Conservation (phyloP, 2,329 filamentous ascomycete genomes). For the Sarocladiaceae sp. region DNA sequence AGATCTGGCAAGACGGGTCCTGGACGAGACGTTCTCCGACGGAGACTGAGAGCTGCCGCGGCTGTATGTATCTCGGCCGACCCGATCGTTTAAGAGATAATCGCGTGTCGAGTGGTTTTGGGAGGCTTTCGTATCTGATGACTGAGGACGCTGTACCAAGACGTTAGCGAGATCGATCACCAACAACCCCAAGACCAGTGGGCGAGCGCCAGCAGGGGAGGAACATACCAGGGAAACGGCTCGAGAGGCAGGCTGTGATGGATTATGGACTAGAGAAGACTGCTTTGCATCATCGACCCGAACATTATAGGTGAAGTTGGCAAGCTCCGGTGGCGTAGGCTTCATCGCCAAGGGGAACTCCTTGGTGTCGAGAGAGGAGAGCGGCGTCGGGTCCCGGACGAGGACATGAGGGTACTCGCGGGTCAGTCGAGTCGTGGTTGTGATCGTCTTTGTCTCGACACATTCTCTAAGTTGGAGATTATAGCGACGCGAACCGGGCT, state of each 20-base stretch:
- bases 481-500: constrained; percentile 24
- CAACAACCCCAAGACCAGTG: too few relatives aligned
- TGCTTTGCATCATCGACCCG: constrained; percentile 25
- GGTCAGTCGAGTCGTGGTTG: constrained; percentile 87
- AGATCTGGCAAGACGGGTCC: neutral
- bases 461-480: constrained; percentile 58
- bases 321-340: constrained; percentile 73
- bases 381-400: constrained; percentile 64
- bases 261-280: neutral
- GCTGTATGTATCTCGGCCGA: neutral
- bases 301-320: constrained; percentile 67
- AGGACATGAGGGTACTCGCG: constrained; percentile 78
- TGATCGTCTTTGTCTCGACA: constrained; percentile 67
- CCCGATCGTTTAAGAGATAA: neutral
- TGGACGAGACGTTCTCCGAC: neutral
- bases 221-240: constrained; percentile 2
- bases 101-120: neutral
- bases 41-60: constrained; percentile 5
- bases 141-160: neutral
- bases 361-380: constrained; percentile 72
- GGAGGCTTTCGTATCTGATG: neutral
- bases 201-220: neutral
- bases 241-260: constrained; percentile 1
- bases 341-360: constrained; percentile 82
- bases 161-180: neutral